These are phyloP conservation scores for Vigna mungo DNA, from an alignment of 306 rosid species.

Conservation along the genomic window DNA sequence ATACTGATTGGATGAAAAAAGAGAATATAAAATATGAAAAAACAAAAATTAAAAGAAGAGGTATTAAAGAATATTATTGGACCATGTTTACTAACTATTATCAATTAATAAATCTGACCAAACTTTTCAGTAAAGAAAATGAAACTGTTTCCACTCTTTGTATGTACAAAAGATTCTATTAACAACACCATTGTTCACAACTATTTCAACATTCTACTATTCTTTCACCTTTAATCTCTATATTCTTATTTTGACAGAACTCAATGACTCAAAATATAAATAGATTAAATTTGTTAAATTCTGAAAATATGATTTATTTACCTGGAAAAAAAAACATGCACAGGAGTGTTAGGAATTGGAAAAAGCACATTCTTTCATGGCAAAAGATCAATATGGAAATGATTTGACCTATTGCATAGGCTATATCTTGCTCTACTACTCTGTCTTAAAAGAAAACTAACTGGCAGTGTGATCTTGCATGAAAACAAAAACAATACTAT, in stretches of 20 bases:
- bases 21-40: too few relatives aligned
- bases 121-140: conserved; percentile 15
- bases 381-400: background rate
- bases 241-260: background rate
- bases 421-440: background rate
- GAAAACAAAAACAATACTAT: background rate
- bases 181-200: conserved; percentile 32
- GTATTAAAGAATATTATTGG: too few relatives aligned
- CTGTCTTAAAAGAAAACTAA: background rate
- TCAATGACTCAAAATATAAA: background rate
- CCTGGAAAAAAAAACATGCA: background rate
- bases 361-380: background rate
- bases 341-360: background rate
- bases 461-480: background rate
- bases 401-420: conserved; percentile 11
- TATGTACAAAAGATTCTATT: conserved; percentile 37
- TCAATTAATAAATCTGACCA: too few relatives aligned
- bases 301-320: background rate
- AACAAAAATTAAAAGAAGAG: too few relatives aligned
- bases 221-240: conserved; percentile 5
- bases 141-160: conserved; percentile 11
- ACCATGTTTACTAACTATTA: too few relatives aligned
- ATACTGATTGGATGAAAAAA: too few relatives aligned
- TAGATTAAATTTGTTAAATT: conserved; percentile 2
- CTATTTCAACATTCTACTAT: background rate